Base-by-base conservation (phyloP, 2,329 filamentous ascomycete genomes). In the Pseudogymnoascus sp. region DNA sequence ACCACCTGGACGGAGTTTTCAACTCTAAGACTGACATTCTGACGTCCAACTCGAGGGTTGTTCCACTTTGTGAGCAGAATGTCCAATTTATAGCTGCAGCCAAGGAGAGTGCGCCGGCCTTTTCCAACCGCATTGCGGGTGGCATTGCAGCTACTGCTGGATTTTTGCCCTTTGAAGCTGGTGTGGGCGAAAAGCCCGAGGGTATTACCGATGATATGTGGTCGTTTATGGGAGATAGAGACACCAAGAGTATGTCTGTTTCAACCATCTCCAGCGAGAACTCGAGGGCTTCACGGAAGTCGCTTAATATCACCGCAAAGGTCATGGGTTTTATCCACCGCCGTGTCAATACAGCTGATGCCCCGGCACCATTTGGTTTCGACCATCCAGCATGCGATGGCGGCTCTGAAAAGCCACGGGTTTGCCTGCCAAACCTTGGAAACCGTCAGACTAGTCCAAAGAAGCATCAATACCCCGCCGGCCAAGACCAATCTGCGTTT, bases 271-370 rank as follows among this genome's bases (percentile, higher is more conserved):
- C 50, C 7, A 33, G 50, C 17, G 17, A 33, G 17, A 57, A 17
- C 17, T 57, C 50, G 13, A 57, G 50, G 19, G 28, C 28, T 15
- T 57, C 50, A 35, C 28, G 50, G n/a, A 33, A 57, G 17, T 35
- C 50, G 2, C 17, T 57, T 19, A 21, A 57, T 13, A 57, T 57
- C 28, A 33, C 50, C n/a, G n/a, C n/a, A 21, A 57, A 57, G 11
- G 50, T 57, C 28, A 57, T 57, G 50, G 28, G 28, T 15, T 57
- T 57, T 35, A 57, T 57, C 50, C 50, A 57, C 21, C 50, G 50
- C 50, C 50, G 50, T 57, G 28, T 57, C 13, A 57, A 57, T 21
- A 57, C 50, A 17, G 28, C 28, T 9, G 50, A 57, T 11, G 6
- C 17, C 17, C 50, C 50, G 11, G n/a, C 28, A 33, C 50, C 50